Base-by-base conservation (phyloP, 176 grass and related monocot genomes). In the Phoenix dactylifera region DNA sequence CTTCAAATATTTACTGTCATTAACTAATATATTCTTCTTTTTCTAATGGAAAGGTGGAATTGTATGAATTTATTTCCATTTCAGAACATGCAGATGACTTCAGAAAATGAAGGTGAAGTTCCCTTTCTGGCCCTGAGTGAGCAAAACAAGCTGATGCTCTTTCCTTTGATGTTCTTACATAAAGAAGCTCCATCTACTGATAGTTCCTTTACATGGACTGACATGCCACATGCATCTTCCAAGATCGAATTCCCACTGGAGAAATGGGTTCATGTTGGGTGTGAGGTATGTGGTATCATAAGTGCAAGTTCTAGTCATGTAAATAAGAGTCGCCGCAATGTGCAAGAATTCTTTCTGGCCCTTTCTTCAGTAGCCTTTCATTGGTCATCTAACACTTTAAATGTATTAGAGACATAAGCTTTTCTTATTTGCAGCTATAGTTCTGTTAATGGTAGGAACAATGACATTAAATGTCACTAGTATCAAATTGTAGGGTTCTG, bases 241-340 rank as follows among this genome's bases (percentile, higher is more conserved):
- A 64, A 56, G 49, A 74, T 68, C 15, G 76, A 77, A 69, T 92
- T 81, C 44, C 84, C 87, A 58, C 66, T 74, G 52, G 84, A 98
- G 62, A 88, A 82, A 78, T 98, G 93, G 93, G 59, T 98, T 68
- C 81, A 88, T 72, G 54, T 98, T 24, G 81, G 87, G 54, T 98
- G 87, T 3, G 83, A 92, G 87, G 93, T 92, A 81, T 78, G 76
- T 17, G 52, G 26, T 58, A 55, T 67, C 22, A 30, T 50, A 49
- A 30, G 61, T 56, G 9, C 35, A 44, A 44, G 35, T 44, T 44
- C 10, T 44, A 10, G 10, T 44, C 35, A 44, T 44, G 10, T 44
- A 44, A 44, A 44, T 44, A 44, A 44, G 35, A 44, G 2, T 44
- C 1, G 2, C 12, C 1, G 35, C 10, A 30, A 30, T 0, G 35